These are phyloP conservation scores for Boletellus ananas DNA, from an alignment of 768 basidiomycete species.

Conservation along the genomic window DNA sequence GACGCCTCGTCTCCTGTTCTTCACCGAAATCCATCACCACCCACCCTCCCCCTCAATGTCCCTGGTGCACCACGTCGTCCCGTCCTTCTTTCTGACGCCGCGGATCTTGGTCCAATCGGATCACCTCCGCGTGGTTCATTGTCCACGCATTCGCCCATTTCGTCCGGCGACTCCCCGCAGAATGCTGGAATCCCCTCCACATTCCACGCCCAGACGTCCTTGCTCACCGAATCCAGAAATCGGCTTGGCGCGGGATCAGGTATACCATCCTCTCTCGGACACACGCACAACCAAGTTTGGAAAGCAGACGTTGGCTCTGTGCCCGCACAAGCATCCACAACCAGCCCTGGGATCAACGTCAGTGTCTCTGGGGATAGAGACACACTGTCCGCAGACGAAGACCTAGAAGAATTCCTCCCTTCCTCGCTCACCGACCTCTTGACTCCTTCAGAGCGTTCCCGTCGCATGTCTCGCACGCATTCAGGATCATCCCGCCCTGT, in stretches of 20 bases:
- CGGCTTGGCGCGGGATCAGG: constrained; percentile 36
- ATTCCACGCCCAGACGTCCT: constrained; percentile 68
- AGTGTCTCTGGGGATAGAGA: constrained; percentile 44
- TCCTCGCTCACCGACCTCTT: constrained; percentile 84
- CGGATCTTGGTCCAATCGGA: constrained; percentile 80
- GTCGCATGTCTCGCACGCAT: constrained; percentile 77
- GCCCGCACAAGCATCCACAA: constrained; percentile 12
- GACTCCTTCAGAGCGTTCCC: constrained; percentile 80
- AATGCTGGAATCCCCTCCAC: constrained; percentile 55
- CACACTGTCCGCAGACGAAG: constrained; percentile 46
- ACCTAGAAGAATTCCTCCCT: constrained; percentile 86
- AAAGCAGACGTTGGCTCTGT: constrained; percentile 24
- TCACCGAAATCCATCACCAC: constrained; percentile 38
- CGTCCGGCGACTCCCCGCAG: constrained; percentile 34
- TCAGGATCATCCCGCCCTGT: constrained; percentile 35
- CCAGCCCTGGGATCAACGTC: constrained; percentile 14
- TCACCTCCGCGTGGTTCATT: constrained; percentile 60
- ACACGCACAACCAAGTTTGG: constrained; percentile 25
- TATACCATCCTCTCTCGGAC: constrained; percentile 61
- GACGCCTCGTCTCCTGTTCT: constrained; percentile 11
- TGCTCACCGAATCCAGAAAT: constrained; percentile 36
- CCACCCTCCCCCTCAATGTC: constrained; percentile 50
- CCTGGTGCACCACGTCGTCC: constrained; percentile 48
- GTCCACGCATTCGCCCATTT: constrained; percentile 52
- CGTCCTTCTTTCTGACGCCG: constrained; percentile 33